Conservation (phyloP, 805 yeast genomes). For the Yamadazyma scolyti region DNA sequence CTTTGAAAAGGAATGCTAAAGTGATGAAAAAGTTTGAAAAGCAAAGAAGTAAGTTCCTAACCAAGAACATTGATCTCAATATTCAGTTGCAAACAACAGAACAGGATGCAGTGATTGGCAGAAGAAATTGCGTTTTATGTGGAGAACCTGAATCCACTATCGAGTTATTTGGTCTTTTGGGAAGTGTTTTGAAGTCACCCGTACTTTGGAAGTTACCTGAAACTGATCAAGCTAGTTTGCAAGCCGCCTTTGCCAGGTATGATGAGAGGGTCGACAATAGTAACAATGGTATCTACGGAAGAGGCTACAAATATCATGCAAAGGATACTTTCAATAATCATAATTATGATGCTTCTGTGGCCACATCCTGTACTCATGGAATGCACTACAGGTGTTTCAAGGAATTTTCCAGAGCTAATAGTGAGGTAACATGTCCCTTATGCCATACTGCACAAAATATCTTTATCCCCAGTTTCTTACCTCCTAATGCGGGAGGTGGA, state of each 20-base stretch:
- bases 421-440: slow-evolving; percentile 44
- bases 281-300: slow-evolving; percentile 14
- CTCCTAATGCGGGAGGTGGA: slow-evolving; percentile 19
- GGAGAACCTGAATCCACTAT: slow-evolving; percentile 46
- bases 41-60: slow-evolving; percentile 44
- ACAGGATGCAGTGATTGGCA: slow-evolving; percentile 11
- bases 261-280: slow-evolving; percentile 8
- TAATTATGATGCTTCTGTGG: slow-evolving; percentile 21
- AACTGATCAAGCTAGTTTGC: slow-evolving; percentile 13
- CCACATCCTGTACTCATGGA: slow-evolving; percentile 51
- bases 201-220: slow-evolving; percentile 47
- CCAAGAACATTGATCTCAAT: slow-evolving; percentile 26
- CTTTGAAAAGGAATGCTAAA: slow-evolving; percentile 58
- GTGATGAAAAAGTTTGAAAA: slow-evolving; percentile 60
- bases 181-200: slow-evolving; percentile 43
- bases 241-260: slow-evolving; percentile 21
- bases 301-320: slow-evolving; percentile 14
- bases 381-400: slow-evolving; percentile 47
- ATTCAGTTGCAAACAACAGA: slow-evolving; percentile 5
- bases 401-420: slow-evolving; percentile 17
- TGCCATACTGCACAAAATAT: slow-evolving; percentile 44
- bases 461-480: slow-evolving; percentile 42
- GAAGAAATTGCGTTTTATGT: slow-evolving; percentile 54
- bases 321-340: slow-evolving; percentile 4
- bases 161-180: slow-evolving; percentile 58